These are phyloP conservation scores for Penicillium cinerascens DNA, from an alignment of 495 filamentous ascomycete genomes.

Conservation along the genomic window DNA sequence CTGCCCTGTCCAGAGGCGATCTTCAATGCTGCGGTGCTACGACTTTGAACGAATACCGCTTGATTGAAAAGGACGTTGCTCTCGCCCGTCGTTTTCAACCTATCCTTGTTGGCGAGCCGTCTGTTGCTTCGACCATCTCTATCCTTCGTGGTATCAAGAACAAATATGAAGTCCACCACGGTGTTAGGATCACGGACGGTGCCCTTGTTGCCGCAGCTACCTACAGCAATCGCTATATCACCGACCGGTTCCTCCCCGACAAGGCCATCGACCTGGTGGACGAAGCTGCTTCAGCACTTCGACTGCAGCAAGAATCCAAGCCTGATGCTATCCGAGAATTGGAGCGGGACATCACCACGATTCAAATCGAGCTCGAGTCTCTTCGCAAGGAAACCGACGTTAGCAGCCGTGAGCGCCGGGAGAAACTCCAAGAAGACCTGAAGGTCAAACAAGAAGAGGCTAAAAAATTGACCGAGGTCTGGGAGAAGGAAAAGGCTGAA, in stretches of 20 bases:
- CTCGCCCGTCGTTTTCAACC: conserved; percentile 91
- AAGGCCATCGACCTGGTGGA: conserved; percentile 97
- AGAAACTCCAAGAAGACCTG: conserved; percentile 73
- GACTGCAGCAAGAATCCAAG: conserved; percentile 94
- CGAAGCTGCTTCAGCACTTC: conserved; percentile 85
- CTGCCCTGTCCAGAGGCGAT: conserved; percentile 86
- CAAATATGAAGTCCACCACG: conserved; percentile 93
- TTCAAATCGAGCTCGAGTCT: conserved; percentile 96
- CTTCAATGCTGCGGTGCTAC: conserved; percentile 95
- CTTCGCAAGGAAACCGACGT: conserved; percentile 92
- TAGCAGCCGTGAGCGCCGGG: conserved; percentile 79
- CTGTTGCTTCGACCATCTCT: conserved; percentile 87
- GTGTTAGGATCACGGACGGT: conserved; percentile 86
- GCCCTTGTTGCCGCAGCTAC: conserved; percentile 89
- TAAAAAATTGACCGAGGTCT: conserved; percentile 63
- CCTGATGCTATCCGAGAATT: conserved; percentile 88
- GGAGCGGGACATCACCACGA: conserved; percentile 92
- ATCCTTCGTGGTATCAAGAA: conserved; percentile 97
- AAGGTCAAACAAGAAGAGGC: conserved; percentile 71
- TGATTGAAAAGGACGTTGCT: conserved; percentile 95
- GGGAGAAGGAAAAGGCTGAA: conserved; percentile 85
- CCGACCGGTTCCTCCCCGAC: conserved; percentile 90
- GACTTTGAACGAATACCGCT: conserved; percentile 84
- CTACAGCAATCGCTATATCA: conserved; percentile 93
- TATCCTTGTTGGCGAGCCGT: conserved; percentile 83